Conservation (phyloP, 306 rosid genomes). For the Nissolia schottii region DNA sequence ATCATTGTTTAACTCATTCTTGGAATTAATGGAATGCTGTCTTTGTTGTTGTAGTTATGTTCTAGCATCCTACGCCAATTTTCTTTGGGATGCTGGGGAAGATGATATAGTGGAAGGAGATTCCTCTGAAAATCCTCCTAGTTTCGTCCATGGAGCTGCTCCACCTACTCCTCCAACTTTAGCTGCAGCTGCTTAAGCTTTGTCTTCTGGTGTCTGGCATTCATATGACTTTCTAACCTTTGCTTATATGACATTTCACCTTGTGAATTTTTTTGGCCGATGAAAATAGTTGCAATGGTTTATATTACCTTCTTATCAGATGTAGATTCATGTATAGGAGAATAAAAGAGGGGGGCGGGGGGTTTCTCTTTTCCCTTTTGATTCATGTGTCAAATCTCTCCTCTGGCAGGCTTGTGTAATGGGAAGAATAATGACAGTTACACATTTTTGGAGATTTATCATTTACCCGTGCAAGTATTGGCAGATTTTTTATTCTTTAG, state of each 20-base stretch:
- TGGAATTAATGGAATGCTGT: constrained; percentile 13
- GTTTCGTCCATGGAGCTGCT: constrained; percentile 47
- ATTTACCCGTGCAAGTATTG: neutral
- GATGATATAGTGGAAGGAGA: constrained; percentile 36
- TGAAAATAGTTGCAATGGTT: constrained; percentile 18
- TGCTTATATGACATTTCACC: constrained; percentile 30
- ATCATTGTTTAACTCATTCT: neutral
- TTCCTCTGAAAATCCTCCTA: constrained; percentile 16
- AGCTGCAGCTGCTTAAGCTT: constrained; percentile 57
- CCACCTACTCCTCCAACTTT: constrained; percentile 42
- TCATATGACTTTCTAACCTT: constrained; percentile 29
- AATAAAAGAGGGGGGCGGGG: constrained; percentile 21
- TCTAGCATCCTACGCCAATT: constrained; percentile 75
- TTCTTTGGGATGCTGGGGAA: constrained; percentile 88
- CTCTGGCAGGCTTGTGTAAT: neutral
- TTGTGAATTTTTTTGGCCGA: constrained; percentile 29
- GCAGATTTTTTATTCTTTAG: constrained; percentile 1
- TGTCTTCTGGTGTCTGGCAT: constrained; percentile 26
- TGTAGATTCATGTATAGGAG: constrained; percentile 10
- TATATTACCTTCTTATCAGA: neutral
- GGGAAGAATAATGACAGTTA: neutral
- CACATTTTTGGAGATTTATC: neutral
- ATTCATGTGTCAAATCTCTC: neutral
- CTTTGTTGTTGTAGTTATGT: constrained; percentile 58
- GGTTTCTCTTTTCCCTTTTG: neutral